Conservation (phyloP, 805 yeast species). For the Saturnispora silvae region DNA sequence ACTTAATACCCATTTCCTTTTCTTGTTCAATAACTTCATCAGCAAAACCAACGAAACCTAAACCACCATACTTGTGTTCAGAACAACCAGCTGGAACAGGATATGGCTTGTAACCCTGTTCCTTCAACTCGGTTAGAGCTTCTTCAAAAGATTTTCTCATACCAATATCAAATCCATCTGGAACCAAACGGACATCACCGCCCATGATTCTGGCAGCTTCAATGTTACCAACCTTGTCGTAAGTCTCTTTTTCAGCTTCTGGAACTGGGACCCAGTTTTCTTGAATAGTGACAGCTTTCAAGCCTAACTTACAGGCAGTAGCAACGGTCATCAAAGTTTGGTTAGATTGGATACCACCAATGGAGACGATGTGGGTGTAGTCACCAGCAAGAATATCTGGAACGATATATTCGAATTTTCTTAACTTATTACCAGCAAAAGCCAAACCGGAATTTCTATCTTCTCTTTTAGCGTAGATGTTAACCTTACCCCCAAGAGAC, state of each 20-base stretch:
- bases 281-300: slow-evolving; percentile 27
- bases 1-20: slow-evolving; percentile 25
- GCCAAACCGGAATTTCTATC: slow-evolving; percentile 28
- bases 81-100: slow-evolving; percentile 31
- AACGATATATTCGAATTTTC: slow-evolving; percentile 27
- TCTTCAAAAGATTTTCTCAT: slow-evolving; percentile 27
- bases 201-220: slow-evolving; percentile 29
- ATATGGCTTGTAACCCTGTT: slow-evolving; percentile 26
- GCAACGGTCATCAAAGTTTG: slow-evolving; percentile 29
- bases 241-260: slow-evolving; percentile 21
- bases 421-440: slow-evolving; percentile 27
- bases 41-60: slow-evolving; percentile 28
- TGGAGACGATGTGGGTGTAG: slow-evolving; percentile 27
- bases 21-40: slow-evolving; percentile 27
- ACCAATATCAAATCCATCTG: slow-evolving; percentile 28
- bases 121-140: slow-evolving; percentile 20
- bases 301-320: slow-evolving; percentile 27
- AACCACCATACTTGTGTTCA: slow-evolving; percentile 28
- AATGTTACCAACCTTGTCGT: slow-evolving; percentile 28
- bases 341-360: slow-evolving; percentile 28
- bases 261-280: slow-evolving; percentile 30
- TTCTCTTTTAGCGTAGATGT: slow-evolving; percentile 27
- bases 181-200: slow-evolving; percentile 27
- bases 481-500: slow-evolving; percentile 23
- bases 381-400: slow-evolving; percentile 27